Base-by-base conservation (phyloP, 2,329 filamentous ascomycete genomes). In the Venturia asperata region DNA sequence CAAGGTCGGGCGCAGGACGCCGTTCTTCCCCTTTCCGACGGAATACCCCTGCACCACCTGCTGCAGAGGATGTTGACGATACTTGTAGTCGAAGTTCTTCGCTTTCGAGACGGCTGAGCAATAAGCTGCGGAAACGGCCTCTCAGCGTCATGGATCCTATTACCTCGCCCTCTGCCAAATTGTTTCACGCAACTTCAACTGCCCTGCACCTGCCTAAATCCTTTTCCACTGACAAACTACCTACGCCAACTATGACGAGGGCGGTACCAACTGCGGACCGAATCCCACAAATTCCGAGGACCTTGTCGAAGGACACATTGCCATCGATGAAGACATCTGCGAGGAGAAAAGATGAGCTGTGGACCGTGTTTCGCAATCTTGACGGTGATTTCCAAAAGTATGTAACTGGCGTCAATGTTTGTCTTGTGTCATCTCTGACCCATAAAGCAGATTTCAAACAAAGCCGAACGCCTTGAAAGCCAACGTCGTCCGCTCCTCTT, bases 381-480 rank as follows among this genome's bases (percentile, higher is more conserved):
- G 88, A 90, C 69, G 84, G 81, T 45, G 87, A 90, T 72, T 87
- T 82, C 70, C 82, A 86, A 70, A 89, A 88, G 81, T 85, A 76
- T 67, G 79, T 72, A 24, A 34, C 55, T 27, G 43, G 61, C 27
- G 30, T 30, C 19, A 21, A 7, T 11, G 21, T 47, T 27, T 30
- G 41, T 37, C 11, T 2, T 34, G 58, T 47, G 49, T 39, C 37
- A 66, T 37, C 55, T 15, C 64, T 37, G 58, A 60, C 6, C 19
- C 15, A 42, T n/a, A n/a, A 62, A 42, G 52, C 68, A 84, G 82
- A 68, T 95, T 96, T 70, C 83, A 87, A 68, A 81, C 85, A 66
- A 95, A 92, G 75, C 85, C 87, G 42, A 89, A 82, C 70, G 80
- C 87, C 0, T 80, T 92, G 69, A 92, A 91, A 72, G 89, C 91